These are phyloP conservation scores for Huntiella abstrusa DNA, from an alignment of 2,329 filamentous ascomycete species.

Conservation along the genomic window DNA sequence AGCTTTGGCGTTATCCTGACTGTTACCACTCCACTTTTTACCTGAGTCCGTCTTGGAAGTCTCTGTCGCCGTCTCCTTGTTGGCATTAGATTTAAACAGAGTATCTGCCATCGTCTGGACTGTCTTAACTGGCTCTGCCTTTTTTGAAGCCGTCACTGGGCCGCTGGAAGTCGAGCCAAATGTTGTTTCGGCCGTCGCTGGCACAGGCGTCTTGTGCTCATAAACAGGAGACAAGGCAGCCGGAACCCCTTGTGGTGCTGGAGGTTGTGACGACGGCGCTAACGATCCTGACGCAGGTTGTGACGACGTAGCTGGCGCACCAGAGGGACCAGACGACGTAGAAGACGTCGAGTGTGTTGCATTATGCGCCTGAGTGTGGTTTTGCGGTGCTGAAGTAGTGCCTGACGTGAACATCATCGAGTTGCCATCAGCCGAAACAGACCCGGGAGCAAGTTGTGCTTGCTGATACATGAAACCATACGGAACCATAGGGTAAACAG, in stretches of 20 bases:
- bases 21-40: neutral
- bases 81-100: neutral
- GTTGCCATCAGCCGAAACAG: too few species aligned
- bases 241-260: neutral
- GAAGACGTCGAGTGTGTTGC: neutral
- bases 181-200: neutral
- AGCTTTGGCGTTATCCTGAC: neutral
- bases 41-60: neutral
- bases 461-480: constrained; percentile 2
- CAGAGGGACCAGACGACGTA: too few species aligned
- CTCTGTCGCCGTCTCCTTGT: neutral
- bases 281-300: neutral
- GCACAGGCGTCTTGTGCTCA: constrained; percentile 3
- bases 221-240: constrained; percentile 5
- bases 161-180: neutral
- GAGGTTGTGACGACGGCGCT: neutral
- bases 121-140: neutral
- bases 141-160: constrained; percentile 1
- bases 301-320: neutral
- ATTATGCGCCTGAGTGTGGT: neutral
- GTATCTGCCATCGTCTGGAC: neutral
- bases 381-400: neutral
- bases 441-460: neutral
- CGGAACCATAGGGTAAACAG: too few species aligned
- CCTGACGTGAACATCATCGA: neutral